Conservation (phyloP, 805 yeast species). For the Schwanniomyces sp. region DNA sequence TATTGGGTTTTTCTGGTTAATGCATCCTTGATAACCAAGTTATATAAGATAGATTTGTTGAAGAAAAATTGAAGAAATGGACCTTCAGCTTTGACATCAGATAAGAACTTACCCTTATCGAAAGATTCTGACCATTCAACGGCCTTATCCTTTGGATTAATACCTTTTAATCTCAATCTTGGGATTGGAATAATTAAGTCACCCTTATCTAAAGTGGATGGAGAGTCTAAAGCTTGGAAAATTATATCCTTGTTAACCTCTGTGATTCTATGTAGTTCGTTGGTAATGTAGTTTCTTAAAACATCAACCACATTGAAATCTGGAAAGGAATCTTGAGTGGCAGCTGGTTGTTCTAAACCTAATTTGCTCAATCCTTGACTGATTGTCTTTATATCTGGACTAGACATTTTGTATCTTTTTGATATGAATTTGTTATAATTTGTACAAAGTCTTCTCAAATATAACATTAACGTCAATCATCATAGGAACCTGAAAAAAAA, state of each 20-base stretch:
- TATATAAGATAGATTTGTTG: conserved; percentile 62
- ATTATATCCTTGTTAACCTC: conserved; percentile 70
- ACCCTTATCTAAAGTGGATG: conserved; percentile 84
- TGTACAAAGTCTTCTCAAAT: conserved; percentile 3
- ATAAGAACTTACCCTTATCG: conserved; percentile 68
- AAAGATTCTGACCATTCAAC: conserved; percentile 75
- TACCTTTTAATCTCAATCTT: conserved; percentile 73
- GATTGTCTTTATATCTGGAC: conserved; percentile 23
- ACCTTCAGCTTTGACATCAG: conserved; percentile 78
- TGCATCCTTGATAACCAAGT: conserved; percentile 68
- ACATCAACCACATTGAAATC: conserved; percentile 80
- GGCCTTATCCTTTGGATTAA: conserved; percentile 74
- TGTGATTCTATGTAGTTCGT: conserved; percentile 70
- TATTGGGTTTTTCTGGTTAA: conserved; percentile 59
- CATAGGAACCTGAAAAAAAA: background rate
- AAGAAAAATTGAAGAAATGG: conserved; percentile 90
- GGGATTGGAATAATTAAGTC: conserved; percentile 93
- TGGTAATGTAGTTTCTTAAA: conserved; percentile 84
- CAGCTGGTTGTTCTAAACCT: conserved; percentile 44
- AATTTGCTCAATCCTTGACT: conserved; percentile 32
- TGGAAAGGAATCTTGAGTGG: conserved; percentile 62
- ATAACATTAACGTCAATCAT: background rate
- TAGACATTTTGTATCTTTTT: conserved; percentile 5
- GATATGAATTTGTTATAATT: conserved; percentile 1
- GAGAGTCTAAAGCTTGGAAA: conserved; percentile 85